Evolutionary conservation across 2,329 filamentous ascomycete genomes (phyloP), one percentile per base, ranked within the genome.

Genomic region (Calonectria pseudoturangicola): DNA sequence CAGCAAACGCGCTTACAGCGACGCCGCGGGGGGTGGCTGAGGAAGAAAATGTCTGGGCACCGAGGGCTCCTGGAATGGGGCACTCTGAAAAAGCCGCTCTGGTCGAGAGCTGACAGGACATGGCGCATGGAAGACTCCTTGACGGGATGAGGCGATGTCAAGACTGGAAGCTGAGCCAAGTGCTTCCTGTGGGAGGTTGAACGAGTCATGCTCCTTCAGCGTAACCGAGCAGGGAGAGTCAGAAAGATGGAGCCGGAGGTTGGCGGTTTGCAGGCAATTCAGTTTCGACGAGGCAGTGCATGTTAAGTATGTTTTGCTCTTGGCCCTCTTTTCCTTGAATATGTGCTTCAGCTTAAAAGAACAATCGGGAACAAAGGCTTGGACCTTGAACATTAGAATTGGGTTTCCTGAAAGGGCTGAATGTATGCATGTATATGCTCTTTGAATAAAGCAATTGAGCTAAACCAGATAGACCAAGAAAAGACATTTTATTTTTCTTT

Each of bases 41-140:
- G 36, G 39, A 62, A 10, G 13, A 62, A 18, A 2, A 62, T 45
- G 21, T 45, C 39, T 6, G 36, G 58, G 21, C 25, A 28, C 21
- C 58, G 58, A 21, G 54, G 39, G 39, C 27, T 62, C 28, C 7
- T 39, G 54, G 30, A 43, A 25, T 25, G 45, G 16, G 36, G 33
- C 25, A 7, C 21, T 15, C 25, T 15, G 36, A 62, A 62, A 39
- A 62, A 27, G n/a, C n/a, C 39, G 60, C 43, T 48, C 8, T 12
- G 16, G 43, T 43, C 25, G 43, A 64, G 60, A 7, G 41, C 25
- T 16, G 41, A 33, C 16, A 64, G 60, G 27, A 64, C n/a, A 43
- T 9, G 33, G 16, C 25, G 18, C 27, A 36, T 48, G 43, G 41
- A 18, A 4, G 27, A 48, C 16, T 12, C 1, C 12, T 36, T 30